These are phyloP conservation scores for Capronia coronata DNA, from an alignment of 2,329 filamentous ascomycete genomes.

Conservation along the genomic window DNA sequence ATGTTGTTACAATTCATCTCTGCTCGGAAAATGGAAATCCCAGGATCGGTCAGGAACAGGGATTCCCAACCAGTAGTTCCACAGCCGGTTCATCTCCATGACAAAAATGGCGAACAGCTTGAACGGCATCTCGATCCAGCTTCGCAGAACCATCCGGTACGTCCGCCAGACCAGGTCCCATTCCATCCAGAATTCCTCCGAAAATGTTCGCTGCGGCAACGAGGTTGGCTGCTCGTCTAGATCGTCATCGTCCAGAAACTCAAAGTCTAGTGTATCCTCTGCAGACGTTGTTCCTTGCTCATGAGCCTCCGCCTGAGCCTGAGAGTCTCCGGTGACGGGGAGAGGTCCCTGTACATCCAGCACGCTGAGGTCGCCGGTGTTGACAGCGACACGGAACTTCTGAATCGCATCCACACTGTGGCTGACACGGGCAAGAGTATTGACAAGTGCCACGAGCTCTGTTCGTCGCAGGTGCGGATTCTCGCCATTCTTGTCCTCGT, in stretches of 20 bases:
- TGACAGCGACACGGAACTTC: constrained; percentile 56
- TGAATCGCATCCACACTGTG: constrained; percentile 70
- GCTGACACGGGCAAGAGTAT: constrained; percentile 83
- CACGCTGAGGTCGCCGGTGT: constrained; percentile 29
- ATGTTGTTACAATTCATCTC: constrained; percentile 39
- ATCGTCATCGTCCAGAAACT: constrained; percentile 39
- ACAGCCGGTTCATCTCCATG: constrained; percentile 50
- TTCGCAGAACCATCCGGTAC: constrained; percentile 58
- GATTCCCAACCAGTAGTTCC: constrained; percentile 58
- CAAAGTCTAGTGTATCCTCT: background rate
- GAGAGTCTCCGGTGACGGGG: background rate
- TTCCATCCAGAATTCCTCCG: constrained; percentile 60
- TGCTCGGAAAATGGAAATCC: constrained; percentile 44
- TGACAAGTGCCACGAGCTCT: constrained; percentile 88
- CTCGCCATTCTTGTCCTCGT: constrained; percentile 56
- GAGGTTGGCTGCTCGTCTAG: background rate
- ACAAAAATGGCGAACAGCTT: constrained; percentile 56
- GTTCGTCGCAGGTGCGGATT: constrained; percentile 74
- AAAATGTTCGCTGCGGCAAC: constrained; percentile 38
- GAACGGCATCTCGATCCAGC: constrained; percentile 64
- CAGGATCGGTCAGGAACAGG: constrained; percentile 53
- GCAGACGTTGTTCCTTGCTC: background rate
- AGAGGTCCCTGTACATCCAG: constrained; percentile 15
- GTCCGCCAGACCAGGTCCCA: constrained; percentile 56
- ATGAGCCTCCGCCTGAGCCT: background rate